Percentiles rank a stretch among this genome's conserved stretches.
phyloP scores from a whole-genome alignment of 805 yeast genomes.

The Starmerella floricola region DNA sequence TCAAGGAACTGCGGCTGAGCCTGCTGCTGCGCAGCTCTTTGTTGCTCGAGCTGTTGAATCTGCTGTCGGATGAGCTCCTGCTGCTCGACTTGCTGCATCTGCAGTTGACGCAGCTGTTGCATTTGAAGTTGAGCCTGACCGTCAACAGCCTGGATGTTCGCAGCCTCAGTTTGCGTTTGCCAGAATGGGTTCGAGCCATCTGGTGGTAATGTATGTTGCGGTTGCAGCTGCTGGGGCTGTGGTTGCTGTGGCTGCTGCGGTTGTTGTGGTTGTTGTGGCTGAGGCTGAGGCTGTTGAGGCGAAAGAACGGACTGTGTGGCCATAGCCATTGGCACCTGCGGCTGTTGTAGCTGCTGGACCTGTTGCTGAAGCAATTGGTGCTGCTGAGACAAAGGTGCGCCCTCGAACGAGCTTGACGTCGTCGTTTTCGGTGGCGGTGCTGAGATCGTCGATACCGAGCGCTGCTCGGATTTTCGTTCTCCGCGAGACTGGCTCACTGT shows the following conservation, averaged over 20 bases:
- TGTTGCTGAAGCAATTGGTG: not conserved
- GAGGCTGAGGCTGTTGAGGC: not conserved
- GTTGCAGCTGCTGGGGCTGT: not conserved
- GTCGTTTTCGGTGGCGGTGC: constrained; percentile 1
- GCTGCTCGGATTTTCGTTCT: not conserved
- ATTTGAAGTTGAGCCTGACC: constrained; percentile 24
- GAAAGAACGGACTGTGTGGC: not conserved
- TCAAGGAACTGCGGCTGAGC: constrained; percentile 13
- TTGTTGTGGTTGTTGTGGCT: constrained; percentile 7
- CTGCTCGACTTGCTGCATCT: constrained; percentile 23
- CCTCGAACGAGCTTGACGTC: not conserved
- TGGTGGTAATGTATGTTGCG: not conserved
- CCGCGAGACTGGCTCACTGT: constrained; percentile 6
- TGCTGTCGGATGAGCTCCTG: constrained; percentile 23
- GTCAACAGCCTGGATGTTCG: constrained; percentile 21
- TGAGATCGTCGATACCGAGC: constrained; percentile 2
- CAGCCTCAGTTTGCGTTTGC: constrained; percentile 20
- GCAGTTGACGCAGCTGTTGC: constrained; percentile 26
- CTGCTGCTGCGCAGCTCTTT: constrained; percentile 17
- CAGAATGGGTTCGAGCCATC: constrained; percentile 18
- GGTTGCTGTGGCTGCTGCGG: constrained; percentile 7
- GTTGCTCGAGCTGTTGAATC: constrained; percentile 20
- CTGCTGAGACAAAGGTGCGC: not conserved
- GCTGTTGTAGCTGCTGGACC: not conserved
- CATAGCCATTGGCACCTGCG: not conserved